phyloP scores from a whole-genome alignment of 2,329 filamentous ascomycete species.

The Hypoxylon sp. region DNA sequence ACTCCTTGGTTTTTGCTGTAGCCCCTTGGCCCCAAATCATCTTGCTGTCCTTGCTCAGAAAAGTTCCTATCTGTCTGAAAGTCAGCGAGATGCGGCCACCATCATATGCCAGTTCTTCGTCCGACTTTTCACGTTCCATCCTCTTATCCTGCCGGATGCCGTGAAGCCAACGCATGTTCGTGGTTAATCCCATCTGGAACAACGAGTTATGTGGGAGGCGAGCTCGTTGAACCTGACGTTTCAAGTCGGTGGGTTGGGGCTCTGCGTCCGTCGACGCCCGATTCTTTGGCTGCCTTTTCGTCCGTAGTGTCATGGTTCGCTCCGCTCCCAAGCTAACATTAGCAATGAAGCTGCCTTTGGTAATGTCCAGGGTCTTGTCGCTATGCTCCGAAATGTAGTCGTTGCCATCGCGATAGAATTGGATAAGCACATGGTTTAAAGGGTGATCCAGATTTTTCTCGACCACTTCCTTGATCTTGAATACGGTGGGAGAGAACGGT shows the following conservation, averaged over 20 bases:
- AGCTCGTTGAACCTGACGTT: constrained; percentile 71
- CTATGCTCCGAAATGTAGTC: constrained; percentile 97
- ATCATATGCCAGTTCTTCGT: constrained; percentile 74
- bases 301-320: constrained; percentile 87
- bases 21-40: constrained; percentile 95
- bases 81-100: constrained; percentile 90
- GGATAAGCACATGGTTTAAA: constrained; percentile 91
- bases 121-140: constrained; percentile 69
- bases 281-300: constrained; percentile 66
- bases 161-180: constrained; percentile 90
- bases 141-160: constrained; percentile 91
- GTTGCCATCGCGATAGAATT: constrained; percentile 86
- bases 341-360: constrained; percentile 80
- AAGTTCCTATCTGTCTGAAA: constrained; percentile 89
- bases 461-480: constrained; percentile 71
- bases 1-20: constrained; percentile 67
- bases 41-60: constrained; percentile 69
- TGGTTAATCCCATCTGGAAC: constrained; percentile 80
- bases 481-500: constrained; percentile 77
- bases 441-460: constrained; percentile 79
- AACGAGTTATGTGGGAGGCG: constrained; percentile 88
- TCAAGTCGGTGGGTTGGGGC: constrained; percentile 39
- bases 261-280: constrained; percentile 32
- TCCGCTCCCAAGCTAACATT: constrained; percentile 95
- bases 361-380: constrained; percentile 95